Percentiles rank a stretch among this genome's conserved stretches.
Conservation (phyloP, 1,284 basidiomycete species). For the Ganoderma multipileum region DNA sequence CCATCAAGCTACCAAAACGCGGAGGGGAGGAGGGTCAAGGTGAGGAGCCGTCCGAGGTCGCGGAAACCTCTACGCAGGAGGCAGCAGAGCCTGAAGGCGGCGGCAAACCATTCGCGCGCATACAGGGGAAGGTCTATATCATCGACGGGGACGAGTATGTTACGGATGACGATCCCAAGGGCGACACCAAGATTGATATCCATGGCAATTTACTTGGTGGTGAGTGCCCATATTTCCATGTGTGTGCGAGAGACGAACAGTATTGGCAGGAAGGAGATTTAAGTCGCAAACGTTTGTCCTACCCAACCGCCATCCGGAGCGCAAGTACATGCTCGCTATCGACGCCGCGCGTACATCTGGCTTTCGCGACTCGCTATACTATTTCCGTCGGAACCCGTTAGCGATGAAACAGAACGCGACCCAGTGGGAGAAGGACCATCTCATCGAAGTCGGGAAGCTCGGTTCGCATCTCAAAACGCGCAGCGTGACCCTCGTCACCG, state of each 20-base stretch:
- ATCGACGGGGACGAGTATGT: constrained; percentile 91
- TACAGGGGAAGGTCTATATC: constrained; percentile 79
- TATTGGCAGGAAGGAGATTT: constrained; percentile 76
- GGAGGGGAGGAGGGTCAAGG: constrained; percentile 55
- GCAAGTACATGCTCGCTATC: constrained; percentile 94
- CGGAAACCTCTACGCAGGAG: constrained; percentile 40
- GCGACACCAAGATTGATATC: constrained; percentile 91
- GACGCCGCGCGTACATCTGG: constrained; percentile 96
- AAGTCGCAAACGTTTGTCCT: constrained; percentile 89
- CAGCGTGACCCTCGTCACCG: constrained; percentile 93
- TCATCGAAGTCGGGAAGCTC: constrained; percentile 89
- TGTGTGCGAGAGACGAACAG: not conserved
- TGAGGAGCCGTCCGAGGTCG: constrained; percentile 37
- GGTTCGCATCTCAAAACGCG: constrained; percentile 89
- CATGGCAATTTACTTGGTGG: constrained; percentile 88
- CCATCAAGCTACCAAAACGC: constrained; percentile 43
- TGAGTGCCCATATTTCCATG: constrained; percentile 44
- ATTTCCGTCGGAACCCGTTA: constrained; percentile 90
- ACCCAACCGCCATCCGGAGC: constrained; percentile 82
- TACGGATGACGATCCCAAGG: constrained; percentile 85
- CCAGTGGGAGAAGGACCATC: constrained; percentile 88
- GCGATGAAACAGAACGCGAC: constrained; percentile 91
- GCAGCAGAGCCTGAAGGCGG: constrained; percentile 50
- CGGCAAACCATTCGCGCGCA: constrained; percentile 72
- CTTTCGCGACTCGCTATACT: constrained; percentile 96